Evolutionary conservation across 495 filamentous ascomycete genomes (phyloP).

Genomic region (Mycothermus thermophilus): DNA sequence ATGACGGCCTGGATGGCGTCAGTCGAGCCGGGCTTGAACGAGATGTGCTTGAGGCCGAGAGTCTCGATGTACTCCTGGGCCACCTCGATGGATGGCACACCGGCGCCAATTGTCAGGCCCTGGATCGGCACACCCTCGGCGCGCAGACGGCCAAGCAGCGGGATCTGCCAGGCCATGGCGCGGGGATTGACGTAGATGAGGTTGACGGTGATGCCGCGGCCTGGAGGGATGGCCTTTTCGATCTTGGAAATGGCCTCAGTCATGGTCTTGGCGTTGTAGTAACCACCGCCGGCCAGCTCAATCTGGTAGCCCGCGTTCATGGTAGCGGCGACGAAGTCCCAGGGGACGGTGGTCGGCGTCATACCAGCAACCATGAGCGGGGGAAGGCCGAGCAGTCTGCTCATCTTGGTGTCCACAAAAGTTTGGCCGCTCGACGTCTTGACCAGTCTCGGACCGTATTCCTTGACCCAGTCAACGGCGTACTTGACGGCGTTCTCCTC

Average conservation of each 20-base stretch:
- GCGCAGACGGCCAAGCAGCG: conserved; percentile 69
- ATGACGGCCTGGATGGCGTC: conserved; percentile 83
- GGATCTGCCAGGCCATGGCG: conserved; percentile 97
- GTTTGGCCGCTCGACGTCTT: conserved; percentile 76
- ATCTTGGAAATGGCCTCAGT: conserved; percentile 82
- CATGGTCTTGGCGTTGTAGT: conserved; percentile 84
- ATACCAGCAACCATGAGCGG: conserved; percentile 92
- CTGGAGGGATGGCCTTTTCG: conserved; percentile 72
- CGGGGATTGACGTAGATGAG: conserved; percentile 93
- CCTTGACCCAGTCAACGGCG: conserved; percentile 96
- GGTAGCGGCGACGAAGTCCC: conserved; percentile 90
- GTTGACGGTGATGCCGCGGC: conserved; percentile 86
- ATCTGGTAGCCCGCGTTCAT: conserved; percentile 94
- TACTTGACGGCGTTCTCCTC: conserved; percentile 85
- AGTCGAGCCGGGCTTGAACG: conserved; percentile 85
- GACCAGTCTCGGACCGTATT: conserved; percentile 76
- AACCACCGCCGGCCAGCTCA: conserved; percentile 83
- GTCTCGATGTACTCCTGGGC: conserved; percentile 89
- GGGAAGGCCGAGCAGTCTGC: conserved; percentile 73
- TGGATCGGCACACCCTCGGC: conserved; percentile 86
- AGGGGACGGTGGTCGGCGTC: conserved; percentile 87
- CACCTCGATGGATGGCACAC: conserved; percentile 86
- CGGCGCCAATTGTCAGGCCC: conserved; percentile 86
- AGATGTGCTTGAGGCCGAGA: conserved; percentile 85
- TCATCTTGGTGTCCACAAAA: conserved; percentile 97